phyloP scores from a whole-genome alignment of 2,329 filamentous ascomycete species.

The Aspergillus neotritici region DNA sequence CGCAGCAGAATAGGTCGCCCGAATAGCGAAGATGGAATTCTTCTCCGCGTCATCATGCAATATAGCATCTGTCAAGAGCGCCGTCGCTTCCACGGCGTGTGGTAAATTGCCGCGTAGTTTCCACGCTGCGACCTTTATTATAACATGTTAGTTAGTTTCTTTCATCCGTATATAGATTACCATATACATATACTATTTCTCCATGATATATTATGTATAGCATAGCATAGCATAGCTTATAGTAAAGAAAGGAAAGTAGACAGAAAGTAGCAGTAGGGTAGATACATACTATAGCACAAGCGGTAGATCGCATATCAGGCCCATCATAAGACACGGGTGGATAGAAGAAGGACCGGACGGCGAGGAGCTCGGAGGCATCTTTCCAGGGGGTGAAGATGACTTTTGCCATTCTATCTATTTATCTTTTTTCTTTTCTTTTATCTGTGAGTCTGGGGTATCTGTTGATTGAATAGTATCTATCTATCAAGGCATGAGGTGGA shows the following conservation, averaged over 20 bases:
- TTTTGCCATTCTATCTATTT: conserved; percentile 31
- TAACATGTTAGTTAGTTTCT: not conserved
- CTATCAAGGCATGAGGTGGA: not conserved
- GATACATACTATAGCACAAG: conserved; percentile 35
- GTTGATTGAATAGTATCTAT: not conserved
- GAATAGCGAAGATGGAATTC: conserved; percentile 42
- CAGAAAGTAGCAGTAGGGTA: not conserved
- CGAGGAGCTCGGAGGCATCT: conserved; percentile 31
- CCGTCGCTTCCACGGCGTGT: conserved; percentile 43
- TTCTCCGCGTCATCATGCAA: conserved; percentile 38
- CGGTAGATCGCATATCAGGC: conserved; percentile 34
- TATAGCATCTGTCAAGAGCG: conserved; percentile 43
- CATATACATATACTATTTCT: too few relatives aligned
- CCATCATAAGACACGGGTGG: conserved; percentile 27
- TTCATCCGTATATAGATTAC: not conserved
- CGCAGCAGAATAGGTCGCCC: conserved; percentile 41
- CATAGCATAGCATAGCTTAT: too few relatives aligned
- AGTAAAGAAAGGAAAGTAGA: too few relatives aligned
- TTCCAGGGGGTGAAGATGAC: conserved; percentile 41
- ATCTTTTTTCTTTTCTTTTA: not conserved
- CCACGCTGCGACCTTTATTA: conserved; percentile 42
- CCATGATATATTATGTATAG: too few relatives aligned
- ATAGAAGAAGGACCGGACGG: conserved; percentile 38
- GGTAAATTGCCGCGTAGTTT: conserved; percentile 42
- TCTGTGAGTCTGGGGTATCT: not conserved